phyloP scores from a whole-genome alignment of 176 grass and related monocot species.

The Eleusine coracana region DNA sequence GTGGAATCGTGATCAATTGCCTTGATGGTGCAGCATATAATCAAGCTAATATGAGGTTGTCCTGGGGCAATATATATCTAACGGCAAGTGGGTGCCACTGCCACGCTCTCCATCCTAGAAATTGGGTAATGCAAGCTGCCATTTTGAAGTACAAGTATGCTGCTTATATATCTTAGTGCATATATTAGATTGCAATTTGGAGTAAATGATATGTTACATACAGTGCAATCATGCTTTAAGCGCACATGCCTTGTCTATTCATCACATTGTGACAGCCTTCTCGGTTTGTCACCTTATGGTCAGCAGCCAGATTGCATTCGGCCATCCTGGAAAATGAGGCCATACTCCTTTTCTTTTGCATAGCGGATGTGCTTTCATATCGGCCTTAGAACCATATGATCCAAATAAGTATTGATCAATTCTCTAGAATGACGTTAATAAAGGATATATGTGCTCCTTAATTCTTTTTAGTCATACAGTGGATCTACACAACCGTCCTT shows the following conservation, averaged over 20 bases:
- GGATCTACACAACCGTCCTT: too few relatives aligned
- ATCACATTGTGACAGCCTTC: not conserved
- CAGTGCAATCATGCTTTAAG: slow-evolving; percentile 14
- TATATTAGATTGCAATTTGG: not conserved
- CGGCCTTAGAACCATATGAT: too few relatives aligned
- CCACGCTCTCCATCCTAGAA: not conserved
- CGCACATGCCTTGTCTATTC: slow-evolving; percentile 35
- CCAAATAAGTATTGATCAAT: too few relatives aligned
- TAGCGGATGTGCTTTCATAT: too few relatives aligned
- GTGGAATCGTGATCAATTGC: slow-evolving; percentile 40
- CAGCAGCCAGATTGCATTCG: slow-evolving; percentile 4
- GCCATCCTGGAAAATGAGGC: not conserved
- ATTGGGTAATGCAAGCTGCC: not conserved
- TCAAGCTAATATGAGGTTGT: slow-evolving; percentile 29
- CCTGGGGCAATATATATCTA: not conserved
- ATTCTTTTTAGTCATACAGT: too few relatives aligned
- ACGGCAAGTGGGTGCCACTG: slow-evolving; percentile 25
- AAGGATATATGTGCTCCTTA: too few relatives aligned
- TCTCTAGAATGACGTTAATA: too few relatives aligned
- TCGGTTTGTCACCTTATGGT: not conserved
- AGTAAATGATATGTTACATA: slow-evolving; percentile 39
- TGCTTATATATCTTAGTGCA: slow-evolving; percentile 4
- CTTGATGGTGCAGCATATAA: slow-evolving; percentile 31
- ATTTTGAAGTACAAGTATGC: slow-evolving; percentile 42
- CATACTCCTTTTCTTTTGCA: too few relatives aligned